Evolutionary conservation across 352 stramenopile species (phyloP), one percentile per base, ranked within the genome.

Genomic region (Pythium brachiatum): DNA sequence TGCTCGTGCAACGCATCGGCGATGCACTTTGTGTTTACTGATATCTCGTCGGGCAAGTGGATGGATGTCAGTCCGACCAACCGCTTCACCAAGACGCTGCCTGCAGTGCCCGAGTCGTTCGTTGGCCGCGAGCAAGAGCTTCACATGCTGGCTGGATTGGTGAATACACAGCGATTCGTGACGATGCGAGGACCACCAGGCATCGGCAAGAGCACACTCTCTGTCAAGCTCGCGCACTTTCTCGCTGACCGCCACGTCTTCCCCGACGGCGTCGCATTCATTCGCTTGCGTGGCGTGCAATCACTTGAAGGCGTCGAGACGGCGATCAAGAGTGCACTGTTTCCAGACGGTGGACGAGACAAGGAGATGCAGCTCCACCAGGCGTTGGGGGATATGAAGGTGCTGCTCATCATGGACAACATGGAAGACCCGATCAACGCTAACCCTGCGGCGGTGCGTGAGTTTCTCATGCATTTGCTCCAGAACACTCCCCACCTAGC

Each of bases 391-490:
- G 80, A 91, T 12, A 60, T 78, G 64, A 83, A 81, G 16, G 64
- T 88, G 55, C 62, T 93, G 52, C 62, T 93, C 16, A 76, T 93
- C 36, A 74, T 93, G 68, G 84, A 93, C 71, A 90, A 93, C 67
- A 89, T 91, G 78, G 81, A 93, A 58, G 84, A 93, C 51, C 80
- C 81, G 23, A 84, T 88, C 64, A 89, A 89, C 54, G 76, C 83
- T 0, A 85, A 83, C 15, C 79, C 79, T 4, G 71, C 77, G 3
- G 51, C 64, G n/a, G 73, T 85, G 20, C 78, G 78, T 12, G 73
- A 88, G 18, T 90, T 89, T 32, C 43, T 93, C 29, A 51, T 90
- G 16, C 72, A 88, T 18, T 50, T 93, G 39, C 70, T 93, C 15
- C 80, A 89, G 50, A 83, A 76, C 31, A 89, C 76, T 0, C 75